Base-by-base conservation (phyloP, 805 yeast species). In the Wickerhamiella musiphila region DNA sequence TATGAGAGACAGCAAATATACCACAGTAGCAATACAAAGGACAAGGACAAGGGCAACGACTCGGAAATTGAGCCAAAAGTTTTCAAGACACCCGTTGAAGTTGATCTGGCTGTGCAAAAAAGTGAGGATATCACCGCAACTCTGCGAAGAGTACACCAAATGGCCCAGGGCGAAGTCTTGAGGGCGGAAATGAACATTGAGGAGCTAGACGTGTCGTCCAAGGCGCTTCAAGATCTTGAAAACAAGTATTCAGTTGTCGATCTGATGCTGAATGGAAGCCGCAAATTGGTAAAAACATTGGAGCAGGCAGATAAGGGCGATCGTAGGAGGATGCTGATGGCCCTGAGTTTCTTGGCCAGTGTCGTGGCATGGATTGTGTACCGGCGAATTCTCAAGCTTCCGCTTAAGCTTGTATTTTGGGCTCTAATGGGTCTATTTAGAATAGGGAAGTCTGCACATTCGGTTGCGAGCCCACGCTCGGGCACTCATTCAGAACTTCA, bases 281-380 rank as follows among this genome's bases (percentile, higher is more conserved):
- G 45, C 23, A 39, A 45, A 25, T 48, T 60, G 26, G 55, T 59
- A 14, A 35, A 45, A 18, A 46, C 54, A 9, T 45, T 59, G 19
- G 61, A 57, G 35, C 51, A 53, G 37, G 61, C 65, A 10, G 64
- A 59, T 31, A 38, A 42, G 18, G 42, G 52, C 52, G 64, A 59
- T 33, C 40, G 61, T 4, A 37, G 50, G 5, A 37, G 43, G 24
- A 58, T 59, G 63, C 44, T 48, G 26, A 46, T 47, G 12, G 41
- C 59, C 8, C 36, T 59, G 35, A 49, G 52, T n/a, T 55, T 60
- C 33, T 39, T 59, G 29, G 56, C 47, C 1, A 35, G 44, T 2
- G 60, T 52, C 8, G 32, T 59, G 24, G 22, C 35, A 6, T 59
- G 60, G 56, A 46, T 59, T 19, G 29, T 58, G 4, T 59, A 57